These are phyloP conservation scores for Sextonia rubra DNA, from an alignment of 164 flowering plant genomes.

Conservation along the genomic window DNA sequence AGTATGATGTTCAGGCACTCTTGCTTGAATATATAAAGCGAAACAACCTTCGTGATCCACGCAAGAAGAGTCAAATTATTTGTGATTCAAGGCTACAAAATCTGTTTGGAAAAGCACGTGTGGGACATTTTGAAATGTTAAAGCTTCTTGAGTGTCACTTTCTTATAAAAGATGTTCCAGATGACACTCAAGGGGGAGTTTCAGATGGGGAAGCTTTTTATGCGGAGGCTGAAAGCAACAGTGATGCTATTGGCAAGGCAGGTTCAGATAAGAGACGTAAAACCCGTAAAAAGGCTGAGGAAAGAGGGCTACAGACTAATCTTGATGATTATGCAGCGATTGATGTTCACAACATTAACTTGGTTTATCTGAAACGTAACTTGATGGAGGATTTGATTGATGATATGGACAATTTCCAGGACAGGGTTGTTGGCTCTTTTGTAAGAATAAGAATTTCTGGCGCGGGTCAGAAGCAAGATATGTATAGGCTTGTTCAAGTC, in stretches of 20 bases:
- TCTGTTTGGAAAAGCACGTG: conserved; percentile 79
- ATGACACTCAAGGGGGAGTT: conserved; percentile 58
- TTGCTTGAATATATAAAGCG: conserved; percentile 76
- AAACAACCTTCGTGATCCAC: conserved; percentile 91
- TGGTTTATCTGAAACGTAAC: conserved; percentile 73
- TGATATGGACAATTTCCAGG: conserved; percentile 59
- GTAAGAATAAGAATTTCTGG: conserved; percentile 88
- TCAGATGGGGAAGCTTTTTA: conserved; percentile 58
- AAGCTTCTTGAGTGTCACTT: conserved; percentile 91
- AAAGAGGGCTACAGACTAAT: conserved; percentile 54
- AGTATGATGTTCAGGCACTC: conserved; percentile 81
- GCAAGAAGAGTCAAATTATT: conserved; percentile 73
- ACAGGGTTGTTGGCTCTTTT: conserved; percentile 78
- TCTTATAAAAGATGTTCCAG: conserved; percentile 55
- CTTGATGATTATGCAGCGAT: conserved; percentile 92
- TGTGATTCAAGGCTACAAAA: conserved; percentile 79
- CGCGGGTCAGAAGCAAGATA: conserved; percentile 76
- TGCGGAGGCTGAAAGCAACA: conserved; percentile 48
- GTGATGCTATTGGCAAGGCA: conserved; percentile 34
- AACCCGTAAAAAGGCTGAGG: conserved; percentile 54
- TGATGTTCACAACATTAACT: conserved; percentile 78
- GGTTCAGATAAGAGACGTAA: conserved; percentile 60
- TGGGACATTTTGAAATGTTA: conserved; percentile 96
- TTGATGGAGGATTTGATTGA: conserved; percentile 77
- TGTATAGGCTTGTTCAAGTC: conserved; percentile 94